Percentiles rank a stretch among this genome's conserved stretches.
Conservation (phyloP, 192 early-diverging fungal species). For the Entomortierella chlamydospora region DNA sequence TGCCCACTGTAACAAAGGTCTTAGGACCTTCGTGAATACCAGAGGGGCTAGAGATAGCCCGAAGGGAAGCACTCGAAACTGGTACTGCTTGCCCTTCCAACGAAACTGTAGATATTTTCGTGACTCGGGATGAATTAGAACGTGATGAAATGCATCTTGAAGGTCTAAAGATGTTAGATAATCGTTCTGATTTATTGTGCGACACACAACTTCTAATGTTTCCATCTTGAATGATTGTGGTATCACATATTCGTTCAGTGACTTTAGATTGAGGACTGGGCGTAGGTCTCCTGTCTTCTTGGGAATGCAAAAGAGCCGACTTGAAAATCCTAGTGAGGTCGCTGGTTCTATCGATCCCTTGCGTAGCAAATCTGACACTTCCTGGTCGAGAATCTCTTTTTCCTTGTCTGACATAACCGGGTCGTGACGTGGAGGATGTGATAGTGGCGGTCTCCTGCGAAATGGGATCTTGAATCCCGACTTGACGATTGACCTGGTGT, state of each 20-base stretch:
- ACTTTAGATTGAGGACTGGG: constrained; percentile 22
- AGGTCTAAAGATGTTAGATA: constrained; percentile 49
- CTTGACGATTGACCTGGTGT: neutral
- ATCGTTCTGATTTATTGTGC: constrained; percentile 15
- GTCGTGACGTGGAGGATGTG: neutral
- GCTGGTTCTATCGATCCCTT: constrained; percentile 20
- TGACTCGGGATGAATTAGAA: constrained; percentile 29
- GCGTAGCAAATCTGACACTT: constrained; percentile 8
- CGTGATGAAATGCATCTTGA: constrained; percentile 54
- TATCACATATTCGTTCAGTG: constrained; percentile 13
- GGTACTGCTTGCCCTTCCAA: constrained; percentile 39
- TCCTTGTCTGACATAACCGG: constrained; percentile 4
- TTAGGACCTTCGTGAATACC: constrained; percentile 46
- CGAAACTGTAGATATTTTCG: constrained; percentile 45
- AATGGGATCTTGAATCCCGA: constrained; percentile 4
- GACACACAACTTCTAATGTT: neutral
- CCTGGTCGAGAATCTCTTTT: neutral
- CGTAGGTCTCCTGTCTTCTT: constrained; percentile 26
- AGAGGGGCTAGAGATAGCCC: constrained; percentile 34
- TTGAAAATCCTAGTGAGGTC: constrained; percentile 21
- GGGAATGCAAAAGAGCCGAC: constrained; percentile 23
- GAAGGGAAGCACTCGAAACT: constrained; percentile 54
- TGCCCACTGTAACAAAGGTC: constrained; percentile 36
- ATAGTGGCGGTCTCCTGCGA: neutral
- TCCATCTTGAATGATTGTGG: constrained; percentile 21